Evolutionary conservation across 805 yeast genomes (phyloP).

Genomic region (Pichia rugopelliculosa): DNA sequence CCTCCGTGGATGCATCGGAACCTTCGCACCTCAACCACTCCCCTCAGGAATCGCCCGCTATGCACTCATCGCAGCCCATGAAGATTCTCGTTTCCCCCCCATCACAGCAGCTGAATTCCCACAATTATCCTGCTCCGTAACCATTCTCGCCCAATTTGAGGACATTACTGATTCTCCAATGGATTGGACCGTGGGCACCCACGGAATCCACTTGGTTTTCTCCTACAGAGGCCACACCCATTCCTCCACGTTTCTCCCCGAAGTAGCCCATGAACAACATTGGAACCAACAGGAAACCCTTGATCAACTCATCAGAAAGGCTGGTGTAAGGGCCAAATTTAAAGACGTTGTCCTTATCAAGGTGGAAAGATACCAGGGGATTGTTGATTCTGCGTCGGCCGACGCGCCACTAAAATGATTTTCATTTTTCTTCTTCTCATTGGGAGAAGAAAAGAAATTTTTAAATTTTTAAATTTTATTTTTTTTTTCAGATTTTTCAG

Average conservation of each 20-base stretch:
- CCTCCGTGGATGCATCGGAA: not conserved
- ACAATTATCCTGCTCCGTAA: slow-evolving; percentile 39
- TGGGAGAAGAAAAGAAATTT: too few relatives aligned
- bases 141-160: slow-evolving; percentile 55
- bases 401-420: not conserved
- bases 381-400: not conserved
- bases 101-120: slow-evolving; percentile 49
- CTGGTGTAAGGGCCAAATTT: slow-evolving; percentile 35
- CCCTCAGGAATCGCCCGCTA: not conserved
- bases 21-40: not conserved
- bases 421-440: not conserved
- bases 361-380: slow-evolving; percentile 49
- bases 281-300: slow-evolving; percentile 75
- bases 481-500: not conserved
- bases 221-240: not conserved
- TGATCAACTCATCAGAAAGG: slow-evolving; percentile 62
- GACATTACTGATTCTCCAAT: slow-evolving; percentile 37
- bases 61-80: slow-evolving; percentile 44
- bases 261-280: slow-evolving; percentile 79
- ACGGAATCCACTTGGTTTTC: slow-evolving; percentile 48
- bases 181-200: slow-evolving; percentile 77
- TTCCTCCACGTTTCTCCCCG: slow-evolving; percentile 84
- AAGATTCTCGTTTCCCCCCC: slow-evolving; percentile 74
- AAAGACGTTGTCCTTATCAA: not conserved
- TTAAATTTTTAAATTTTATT: not conserved